Evolutionary conservation across 441 rosid genomes (phyloP).

Genomic region (Viola pubescens): DNA sequence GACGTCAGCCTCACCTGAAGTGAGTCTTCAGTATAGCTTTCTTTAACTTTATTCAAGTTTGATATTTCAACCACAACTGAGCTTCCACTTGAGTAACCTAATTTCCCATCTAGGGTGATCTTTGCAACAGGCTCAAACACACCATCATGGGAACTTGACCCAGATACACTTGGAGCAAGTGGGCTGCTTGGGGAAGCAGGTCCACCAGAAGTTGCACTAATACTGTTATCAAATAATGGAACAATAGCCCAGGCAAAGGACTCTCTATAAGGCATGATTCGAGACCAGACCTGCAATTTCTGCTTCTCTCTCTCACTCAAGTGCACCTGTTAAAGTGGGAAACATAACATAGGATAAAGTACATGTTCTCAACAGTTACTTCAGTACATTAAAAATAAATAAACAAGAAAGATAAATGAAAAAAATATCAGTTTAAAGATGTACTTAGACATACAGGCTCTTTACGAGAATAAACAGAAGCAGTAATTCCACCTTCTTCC

Average conservation of each 20-base stretch:
- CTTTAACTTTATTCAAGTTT: constrained; percentile 94
- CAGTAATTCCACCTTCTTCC: constrained; percentile 89
- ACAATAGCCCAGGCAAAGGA: constrained; percentile 98
- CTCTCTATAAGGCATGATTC: constrained; percentile 97
- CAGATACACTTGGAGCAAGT: constrained; percentile 83
- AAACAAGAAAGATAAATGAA: background rate
- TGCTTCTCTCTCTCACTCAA: constrained; percentile 97
- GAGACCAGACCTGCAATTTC: constrained; percentile 99
- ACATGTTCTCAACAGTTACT: background rate
- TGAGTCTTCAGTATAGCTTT: constrained; percentile 92
- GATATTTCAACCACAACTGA: constrained; percentile 92
- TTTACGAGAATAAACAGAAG: constrained; percentile 98
- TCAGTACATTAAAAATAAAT: constrained; percentile 14
- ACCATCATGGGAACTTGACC: constrained; percentile 83
- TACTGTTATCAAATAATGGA: constrained; percentile 93
- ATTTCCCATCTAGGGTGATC: constrained; percentile 84
- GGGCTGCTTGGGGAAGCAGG: constrained; percentile 99
- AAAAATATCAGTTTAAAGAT: constrained; percentile 2
- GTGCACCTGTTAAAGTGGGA: constrained; percentile 53
- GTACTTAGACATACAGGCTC: constrained; percentile 71
- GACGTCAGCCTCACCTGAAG: constrained; percentile 80
- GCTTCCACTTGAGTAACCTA: constrained; percentile 80
- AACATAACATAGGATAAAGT: constrained; percentile 3
- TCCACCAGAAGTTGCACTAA: constrained; percentile 73
- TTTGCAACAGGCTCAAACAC: constrained; percentile 74